Evolutionary conservation across 2,329 filamentous ascomycete genomes (phyloP).

Genomic region (Dendrostoma leiphaemia): DNA sequence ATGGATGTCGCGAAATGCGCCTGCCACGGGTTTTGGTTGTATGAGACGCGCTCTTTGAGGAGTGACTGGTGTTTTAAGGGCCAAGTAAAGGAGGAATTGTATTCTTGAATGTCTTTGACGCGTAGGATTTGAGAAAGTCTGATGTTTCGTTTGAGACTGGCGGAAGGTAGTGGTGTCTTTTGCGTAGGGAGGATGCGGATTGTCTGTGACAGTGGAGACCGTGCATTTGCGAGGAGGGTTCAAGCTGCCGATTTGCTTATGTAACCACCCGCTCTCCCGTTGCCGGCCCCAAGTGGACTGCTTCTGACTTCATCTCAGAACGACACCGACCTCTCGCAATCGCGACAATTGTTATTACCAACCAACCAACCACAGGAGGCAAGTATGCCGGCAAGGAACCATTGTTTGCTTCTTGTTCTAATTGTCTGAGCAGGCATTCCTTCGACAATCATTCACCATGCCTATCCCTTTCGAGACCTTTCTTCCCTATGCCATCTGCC

Average conservation of each 20-base stretch:
- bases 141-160: background rate
- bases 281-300: background rate
- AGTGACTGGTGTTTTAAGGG: background rate
- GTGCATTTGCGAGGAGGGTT: background rate
- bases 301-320: background rate
- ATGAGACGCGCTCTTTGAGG: slow-evolving; percentile 7
- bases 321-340: background rate
- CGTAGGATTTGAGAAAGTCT: background rate
- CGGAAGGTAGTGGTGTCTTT: background rate
- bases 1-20: slow-evolving; percentile 1
- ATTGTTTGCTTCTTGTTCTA: background rate
- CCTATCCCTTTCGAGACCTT: slow-evolving; percentile 63
- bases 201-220: background rate
- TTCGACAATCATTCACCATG: slow-evolving; percentile 41
- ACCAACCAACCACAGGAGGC: background rate
- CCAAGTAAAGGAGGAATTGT: background rate
- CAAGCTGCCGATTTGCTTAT: background rate
- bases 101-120: background rate
- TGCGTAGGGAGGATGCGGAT: background rate
- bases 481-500: slow-evolving; percentile 64
- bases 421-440: slow-evolving; percentile 19
- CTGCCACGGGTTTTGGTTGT: slow-evolving; percentile 4
- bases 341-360: slow-evolving; percentile 2
- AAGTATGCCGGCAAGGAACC: background rate
- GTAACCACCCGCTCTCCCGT: background rate